Base-by-base conservation (phyloP, 2,329 filamentous ascomycete species). In the Parasarocladium wereldwijsianum region DNA sequence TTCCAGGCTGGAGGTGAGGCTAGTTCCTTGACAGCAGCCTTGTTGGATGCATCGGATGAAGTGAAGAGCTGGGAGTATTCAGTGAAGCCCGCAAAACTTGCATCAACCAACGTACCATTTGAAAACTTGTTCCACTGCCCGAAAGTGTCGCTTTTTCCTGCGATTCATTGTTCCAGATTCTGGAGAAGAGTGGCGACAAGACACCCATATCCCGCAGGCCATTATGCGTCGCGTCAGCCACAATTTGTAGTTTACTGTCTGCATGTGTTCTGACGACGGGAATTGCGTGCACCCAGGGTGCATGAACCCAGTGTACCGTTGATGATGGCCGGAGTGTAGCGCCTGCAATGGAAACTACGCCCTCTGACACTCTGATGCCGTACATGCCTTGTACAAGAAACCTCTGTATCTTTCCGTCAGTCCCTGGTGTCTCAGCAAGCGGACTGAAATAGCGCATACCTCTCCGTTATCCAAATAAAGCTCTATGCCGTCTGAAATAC, bases 301-400 rank as follows among this genome's bases (percentile, higher is more conserved):
- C 76, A 46, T 70, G 71, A 11, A 82, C 60, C 58, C 67, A 73
- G 38, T 66, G 56, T 5, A 56, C 44, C 1, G 42, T 47, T 16
- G 61, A 52, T 0, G 61, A 57, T 2, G 64, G 46, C 8, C 57
- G 55, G 4, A 87, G 46, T 6, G 62, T 66, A 6, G 78, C 72
- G 11, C 81, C 79, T 10, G 71, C 65, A 16, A 87, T 49, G 1
- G 68, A 73, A 15, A 79, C 55, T 24, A 72, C 60, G 3, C 82
- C 82, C 31, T 59, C 60, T 7, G 57, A 42, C 1, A 87, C 62
- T 9, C 57, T 58, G 17, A 87, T 46, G 11, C 73, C 70, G 47
- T 74, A 90, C 42, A 69, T 74, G 2, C 82, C 82, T 8, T 83
- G 54, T 7, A 77, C 52, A 4, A 74, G 57, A 23, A 79, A 55